Evolutionary conservation across 2,329 filamentous ascomycete species (phyloP), one percentile per base, ranked within the genome.

Genomic region (Stachybotrys chartarum): DNA sequence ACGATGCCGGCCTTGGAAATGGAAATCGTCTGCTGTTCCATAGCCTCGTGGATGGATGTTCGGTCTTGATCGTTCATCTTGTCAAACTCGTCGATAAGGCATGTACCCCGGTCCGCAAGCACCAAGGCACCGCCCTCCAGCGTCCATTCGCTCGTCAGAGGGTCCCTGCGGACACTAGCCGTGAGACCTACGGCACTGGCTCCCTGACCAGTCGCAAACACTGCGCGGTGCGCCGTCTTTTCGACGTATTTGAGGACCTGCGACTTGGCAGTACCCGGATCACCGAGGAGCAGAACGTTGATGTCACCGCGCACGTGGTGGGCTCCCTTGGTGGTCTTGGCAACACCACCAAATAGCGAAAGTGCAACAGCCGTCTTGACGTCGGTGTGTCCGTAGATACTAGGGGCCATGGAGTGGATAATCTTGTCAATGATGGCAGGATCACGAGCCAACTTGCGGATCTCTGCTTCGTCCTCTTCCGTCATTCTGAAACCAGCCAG

Each of bases 1-100:
- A 99, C 94, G 58, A 99, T 99, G 73, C 94, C 94, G 1, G 94
- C 94, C 71, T 99, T 99, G 60, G 91, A 96, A 67, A 99, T 99
- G 58, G 93, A 97, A 63, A 99, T 99, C 1, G 94, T 99, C 75
- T 99, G 94, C 73, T 99, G 94, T 73, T 99, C 94, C 94, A 99
- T 99, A 57, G 94, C 94, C 78, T 99, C 94, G 81, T 99, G 94
- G 63, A 99, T 99, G 7, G 91, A 96, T 1, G 94, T 97, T 61
- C 94, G 85, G 71, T 99, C 94, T 69, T 97, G 91, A 70, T 99
- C 94, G 70, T 97, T 97, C 94, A 99, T 99, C 80, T 99, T 99
- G 82, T 99, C 94, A 65, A 99, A 99, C 73, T 99, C 94, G 66
- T 99, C 94, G 59, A 99, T 99, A 32, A 99, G 79, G 67, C 94